A percentile compares a stretch with the other conserved stretches of the same genome.
Evolutionary conservation across 2,329 filamentous ascomycete genomes (phyloP).

Genomic region (Knufia fluminis): DNA sequence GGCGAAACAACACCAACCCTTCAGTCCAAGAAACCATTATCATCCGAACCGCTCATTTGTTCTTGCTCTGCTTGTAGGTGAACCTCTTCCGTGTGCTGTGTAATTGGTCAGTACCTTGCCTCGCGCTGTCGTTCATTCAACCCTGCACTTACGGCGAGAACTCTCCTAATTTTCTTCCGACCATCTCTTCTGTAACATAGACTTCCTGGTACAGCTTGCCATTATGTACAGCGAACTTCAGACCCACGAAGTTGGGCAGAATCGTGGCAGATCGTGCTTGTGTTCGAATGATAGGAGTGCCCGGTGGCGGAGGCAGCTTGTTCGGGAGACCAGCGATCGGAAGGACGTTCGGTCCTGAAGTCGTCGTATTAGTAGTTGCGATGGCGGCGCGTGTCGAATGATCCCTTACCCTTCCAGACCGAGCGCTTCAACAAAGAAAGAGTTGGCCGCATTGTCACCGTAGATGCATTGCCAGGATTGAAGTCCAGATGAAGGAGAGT

Average conservation of each 20-base stretch:
- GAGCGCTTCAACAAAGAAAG: slow-evolving; percentile 62
- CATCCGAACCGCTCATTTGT: slow-evolving; percentile 51
- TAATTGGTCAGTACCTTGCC: background rate
- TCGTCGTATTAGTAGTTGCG: background rate
- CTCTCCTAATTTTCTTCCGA: slow-evolving; percentile 88
- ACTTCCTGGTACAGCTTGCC: slow-evolving; percentile 80
- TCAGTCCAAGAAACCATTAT: too few relatives aligned
- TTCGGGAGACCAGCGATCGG: slow-evolving; percentile 30
- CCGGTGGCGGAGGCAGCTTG: slow-evolving; percentile 47
- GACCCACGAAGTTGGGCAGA: slow-evolving; percentile 80
- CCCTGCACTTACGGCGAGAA: slow-evolving; percentile 66
- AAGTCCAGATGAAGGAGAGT: background rate
- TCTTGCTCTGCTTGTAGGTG: slow-evolving; percentile 62
- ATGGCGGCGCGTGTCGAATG: slow-evolving; percentile 11
- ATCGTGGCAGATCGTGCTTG: slow-evolving; percentile 83
- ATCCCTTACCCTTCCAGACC: slow-evolving; percentile 69
- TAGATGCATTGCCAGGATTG: slow-evolving; percentile 1
- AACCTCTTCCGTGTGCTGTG: slow-evolving; percentile 58
- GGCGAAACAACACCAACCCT: too few relatives aligned
- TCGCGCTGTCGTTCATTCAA: background rate
- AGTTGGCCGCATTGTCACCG: slow-evolving; percentile 55
- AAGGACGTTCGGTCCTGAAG: slow-evolving; percentile 27
- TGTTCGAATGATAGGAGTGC: slow-evolving; percentile 63
- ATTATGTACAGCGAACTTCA: slow-evolving; percentile 85
- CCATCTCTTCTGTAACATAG: slow-evolving; percentile 87